These are phyloP conservation scores for Domatiomyces catenatus DNA, from an alignment of 2,329 filamentous ascomycete genomes.

Conservation along the genomic window DNA sequence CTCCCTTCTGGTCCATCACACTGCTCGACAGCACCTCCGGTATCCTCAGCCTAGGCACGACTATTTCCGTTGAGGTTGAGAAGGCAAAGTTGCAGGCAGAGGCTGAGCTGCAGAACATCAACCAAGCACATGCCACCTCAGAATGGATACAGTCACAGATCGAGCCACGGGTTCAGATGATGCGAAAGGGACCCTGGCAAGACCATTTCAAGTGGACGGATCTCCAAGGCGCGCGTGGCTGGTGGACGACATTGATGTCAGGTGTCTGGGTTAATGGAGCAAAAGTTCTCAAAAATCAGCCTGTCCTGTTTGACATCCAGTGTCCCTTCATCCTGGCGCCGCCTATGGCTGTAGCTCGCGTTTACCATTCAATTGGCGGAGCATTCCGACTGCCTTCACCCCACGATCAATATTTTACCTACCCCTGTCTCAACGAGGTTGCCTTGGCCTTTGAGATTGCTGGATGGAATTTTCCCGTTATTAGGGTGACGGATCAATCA, in stretches of 20 bases:
- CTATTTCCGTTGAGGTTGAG: slow-evolving; percentile 17
- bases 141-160: slow-evolving; percentile 10
- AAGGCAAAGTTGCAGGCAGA: slow-evolving; percentile 17
- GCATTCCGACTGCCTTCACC: slow-evolving; percentile 6
- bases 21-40: slow-evolving; percentile 20
- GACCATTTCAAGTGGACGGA: slow-evolving; percentile 20
- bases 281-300: slow-evolving; percentile 21
- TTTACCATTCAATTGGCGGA: slow-evolving; percentile 14
- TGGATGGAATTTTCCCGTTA: slow-evolving; percentile 11
- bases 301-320: slow-evolving; percentile 19
- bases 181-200: slow-evolving; percentile 8
- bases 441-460: slow-evolving; percentile 12
- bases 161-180: slow-evolving; percentile 4
- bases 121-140: slow-evolving; percentile 3
- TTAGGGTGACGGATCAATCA: slow-evolving; percentile 5
- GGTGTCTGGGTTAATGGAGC: slow-evolving; percentile 21
- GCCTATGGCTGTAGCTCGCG: slow-evolving; percentile 2
- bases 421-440: slow-evolving; percentile 13
- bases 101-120: slow-evolving; percentile 16
- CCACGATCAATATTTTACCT: slow-evolving; percentile 10
- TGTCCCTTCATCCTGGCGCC: slow-evolving; percentile 16
- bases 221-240: slow-evolving; percentile 20
- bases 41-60: slow-evolving; percentile 21
- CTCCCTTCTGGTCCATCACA: slow-evolving; percentile 19
- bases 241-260: slow-evolving; percentile 22